Base-by-base conservation (phyloP, 179 eudicot species). In the Actinidia arguta region DNA sequence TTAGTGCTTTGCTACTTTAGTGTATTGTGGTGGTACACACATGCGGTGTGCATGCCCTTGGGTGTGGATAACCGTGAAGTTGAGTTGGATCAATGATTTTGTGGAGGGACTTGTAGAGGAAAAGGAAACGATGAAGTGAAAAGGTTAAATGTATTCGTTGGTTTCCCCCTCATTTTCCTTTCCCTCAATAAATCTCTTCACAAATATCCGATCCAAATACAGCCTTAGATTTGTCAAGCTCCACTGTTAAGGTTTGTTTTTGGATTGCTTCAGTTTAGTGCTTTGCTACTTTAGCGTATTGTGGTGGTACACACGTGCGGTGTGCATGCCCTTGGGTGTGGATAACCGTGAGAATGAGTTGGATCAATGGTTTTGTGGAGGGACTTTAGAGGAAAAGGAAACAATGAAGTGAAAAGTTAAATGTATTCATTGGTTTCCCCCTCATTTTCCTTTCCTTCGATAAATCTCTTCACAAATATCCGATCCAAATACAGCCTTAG, bases 191-290 rank as follows among this genome's bases (percentile, higher is more conserved):
- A n/a, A n/a, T n/a, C n/a, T n/a, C n/a, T n/a, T n/a, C n/a, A n/a
- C n/a, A n/a, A n/a, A n/a, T n/a, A n/a, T n/a, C n/a, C n/a, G n/a
- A n/a, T n/a, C n/a, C n/a, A n/a, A n/a, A n/a, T n/a, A n/a, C n/a
- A n/a, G n/a, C n/a, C n/a, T n/a, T n/a, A n/a, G n/a, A n/a, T n/a
- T 56, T 90, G 69, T 90, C 93, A 76, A 90, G 93, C 80, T 85
- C 91, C 61, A 51, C 93, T 20, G 88, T 42, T 27, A 90, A 90
- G 93, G 93, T 89, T 58, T 64, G 87, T 31, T 52, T 67, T 68
- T 68, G 18, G 42, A 20, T 55, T 75, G n/a, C 63, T 36, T 46
- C 25, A 75, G 50, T 18, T 74, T 36, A 75, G 17, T 75, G 25
- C 78, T 75, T 54, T 75, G 47, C 18, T 22, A 17, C 46, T n/a